phyloP scores from a whole-genome alignment of 331 rosid species.

The Rhamnella rubrinervis region DNA sequence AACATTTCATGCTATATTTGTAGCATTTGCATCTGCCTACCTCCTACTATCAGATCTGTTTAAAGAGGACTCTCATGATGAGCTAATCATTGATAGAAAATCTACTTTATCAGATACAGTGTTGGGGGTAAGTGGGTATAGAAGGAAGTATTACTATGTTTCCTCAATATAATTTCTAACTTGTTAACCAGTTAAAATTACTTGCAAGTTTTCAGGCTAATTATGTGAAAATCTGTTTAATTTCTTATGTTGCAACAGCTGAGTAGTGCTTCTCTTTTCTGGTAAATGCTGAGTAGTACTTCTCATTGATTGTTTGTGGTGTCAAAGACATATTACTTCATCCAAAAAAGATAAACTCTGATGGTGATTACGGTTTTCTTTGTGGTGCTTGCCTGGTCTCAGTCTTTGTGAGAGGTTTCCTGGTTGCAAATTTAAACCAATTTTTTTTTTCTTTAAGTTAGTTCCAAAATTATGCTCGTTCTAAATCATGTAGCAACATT shows the following conservation, averaged over 20 bases:
- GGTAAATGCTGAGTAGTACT: neutral
- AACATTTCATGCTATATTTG: slow-evolving; percentile 79
- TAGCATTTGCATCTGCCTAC: slow-evolving; percentile 63
- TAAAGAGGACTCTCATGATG: slow-evolving; percentile 40
- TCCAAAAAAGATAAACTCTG: neutral
- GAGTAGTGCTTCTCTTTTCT: too few relatives aligned
- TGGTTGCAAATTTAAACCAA: neutral
- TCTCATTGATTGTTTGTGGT: neutral
- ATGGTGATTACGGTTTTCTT: neutral
- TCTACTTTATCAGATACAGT: slow-evolving; percentile 70
- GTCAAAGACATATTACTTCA: neutral
- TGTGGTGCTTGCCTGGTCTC: neutral
- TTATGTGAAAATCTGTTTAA: neutral
- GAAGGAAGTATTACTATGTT: slow-evolving; percentile 10
- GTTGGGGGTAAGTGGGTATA: slow-evolving; percentile 62
- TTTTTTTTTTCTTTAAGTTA: neutral
- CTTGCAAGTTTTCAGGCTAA: neutral
- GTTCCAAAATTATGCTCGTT: too few relatives aligned
- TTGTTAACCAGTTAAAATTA: too few relatives aligned
- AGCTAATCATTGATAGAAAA: slow-evolving; percentile 50
- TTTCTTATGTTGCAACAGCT: neutral
- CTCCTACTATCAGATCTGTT: slow-evolving; percentile 68
- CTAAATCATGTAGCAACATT: too few relatives aligned
- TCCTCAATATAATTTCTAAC: slow-evolving; percentile 7
- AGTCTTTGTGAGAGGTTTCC: too few relatives aligned